These are phyloP conservation scores for Capillidium rhysosporum DNA, from an alignment of 371 early-diverging fungal genomes.

Conservation along the genomic window DNA sequence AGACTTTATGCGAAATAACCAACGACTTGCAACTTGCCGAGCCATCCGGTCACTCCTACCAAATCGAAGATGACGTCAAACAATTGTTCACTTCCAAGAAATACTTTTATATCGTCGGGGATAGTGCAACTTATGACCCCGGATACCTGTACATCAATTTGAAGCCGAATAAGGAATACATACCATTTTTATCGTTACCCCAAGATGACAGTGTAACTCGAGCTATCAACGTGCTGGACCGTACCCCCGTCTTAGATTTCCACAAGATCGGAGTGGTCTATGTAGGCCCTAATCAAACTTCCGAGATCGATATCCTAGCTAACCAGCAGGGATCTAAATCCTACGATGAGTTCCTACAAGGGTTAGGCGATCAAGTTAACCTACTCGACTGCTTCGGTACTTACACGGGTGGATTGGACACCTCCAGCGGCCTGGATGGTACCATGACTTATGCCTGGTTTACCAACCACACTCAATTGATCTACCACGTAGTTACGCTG, in stretches of 20 bases:
- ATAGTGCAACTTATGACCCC: conserved; percentile 33
- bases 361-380: conserved; percentile 50
- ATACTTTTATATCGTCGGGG: conserved; percentile 10
- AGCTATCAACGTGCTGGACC: conserved; percentile 61
- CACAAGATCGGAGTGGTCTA: conserved; percentile 91
- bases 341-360: conserved; percentile 60
- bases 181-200: conserved; percentile 38
- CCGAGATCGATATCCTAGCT: conserved; percentile 62
- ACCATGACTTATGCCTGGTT: conserved; percentile 60
- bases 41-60: too few relatives aligned
- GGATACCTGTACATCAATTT: conserved; percentile 27
- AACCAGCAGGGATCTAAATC: conserved; percentile 69
- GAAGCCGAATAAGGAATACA: conserved; percentile 28
- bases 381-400: conserved; percentile 41
- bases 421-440: conserved; percentile 68
- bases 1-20: not conserved
- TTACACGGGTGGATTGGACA: conserved; percentile 80
- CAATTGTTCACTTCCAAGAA: too few relatives aligned
- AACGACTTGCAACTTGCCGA: too few relatives aligned
- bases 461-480: conserved; percentile 68
- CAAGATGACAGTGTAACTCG: conserved; percentile 55
- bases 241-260: conserved; percentile 74
- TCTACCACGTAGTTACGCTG: conserved; percentile 82
- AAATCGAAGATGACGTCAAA: not conserved
- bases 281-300: conserved; percentile 62